These are phyloP conservation scores for Rhizopogon sp. DNA, from an alignment of 768 basidiomycete species.

Conservation along the genomic window DNA sequence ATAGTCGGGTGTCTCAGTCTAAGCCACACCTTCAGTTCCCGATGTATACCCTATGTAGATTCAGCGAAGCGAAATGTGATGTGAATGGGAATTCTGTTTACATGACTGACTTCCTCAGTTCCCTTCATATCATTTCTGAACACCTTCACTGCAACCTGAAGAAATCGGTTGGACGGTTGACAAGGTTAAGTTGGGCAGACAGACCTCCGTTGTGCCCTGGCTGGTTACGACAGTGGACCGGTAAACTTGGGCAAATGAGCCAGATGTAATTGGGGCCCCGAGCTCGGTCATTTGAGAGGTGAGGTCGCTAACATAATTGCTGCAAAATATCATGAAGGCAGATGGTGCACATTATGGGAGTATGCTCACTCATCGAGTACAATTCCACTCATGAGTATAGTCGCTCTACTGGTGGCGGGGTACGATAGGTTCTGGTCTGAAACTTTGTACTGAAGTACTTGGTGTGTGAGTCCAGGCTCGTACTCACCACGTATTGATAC, in stretches of 20 bases:
- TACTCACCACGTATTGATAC: too few species aligned
- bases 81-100: background rate
- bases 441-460: too few species aligned
- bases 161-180: background rate
- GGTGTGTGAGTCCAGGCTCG: too few species aligned
- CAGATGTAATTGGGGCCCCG: background rate
- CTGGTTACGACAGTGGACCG: background rate
- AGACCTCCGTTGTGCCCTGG: background rate
- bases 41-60: slow-evolving; percentile 7
- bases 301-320: background rate
- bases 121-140: background rate
- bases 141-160: background rate
- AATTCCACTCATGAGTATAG: too few species aligned
- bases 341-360: too few species aligned
- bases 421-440: too few species aligned
- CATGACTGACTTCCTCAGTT: background rate
- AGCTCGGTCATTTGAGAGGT: background rate
- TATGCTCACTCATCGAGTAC: too few species aligned
- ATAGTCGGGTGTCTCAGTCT: slow-evolving; percentile 13
- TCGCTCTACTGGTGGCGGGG: too few species aligned
- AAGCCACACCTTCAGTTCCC: slow-evolving; percentile 17
- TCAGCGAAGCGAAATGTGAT: too few species aligned
- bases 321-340: background rate
- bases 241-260: background rate
- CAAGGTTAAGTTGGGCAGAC: background rate